Evolutionary conservation across 2,329 filamentous ascomycete species (phyloP).

Genomic region (Sporothrix dimorphospora): DNA sequence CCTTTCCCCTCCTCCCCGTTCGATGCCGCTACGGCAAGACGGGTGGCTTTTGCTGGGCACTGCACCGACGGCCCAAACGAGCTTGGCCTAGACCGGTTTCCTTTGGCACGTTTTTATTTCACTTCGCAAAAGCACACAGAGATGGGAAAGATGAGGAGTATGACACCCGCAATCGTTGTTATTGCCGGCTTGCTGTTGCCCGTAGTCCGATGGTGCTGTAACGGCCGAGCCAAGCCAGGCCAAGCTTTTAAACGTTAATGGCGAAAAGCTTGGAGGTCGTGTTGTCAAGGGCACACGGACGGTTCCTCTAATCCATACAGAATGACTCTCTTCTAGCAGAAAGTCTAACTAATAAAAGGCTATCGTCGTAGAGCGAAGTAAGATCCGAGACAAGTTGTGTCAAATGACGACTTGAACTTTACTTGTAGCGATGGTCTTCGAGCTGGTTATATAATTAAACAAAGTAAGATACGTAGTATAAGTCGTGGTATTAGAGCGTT

Average conservation of each 20-base stretch:
- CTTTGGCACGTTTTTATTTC: background rate
- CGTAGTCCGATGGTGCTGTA: background rate
- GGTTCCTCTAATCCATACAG: background rate
- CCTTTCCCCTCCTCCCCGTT: background rate
- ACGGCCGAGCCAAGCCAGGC: background rate
- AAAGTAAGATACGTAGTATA: too few relatives aligned
- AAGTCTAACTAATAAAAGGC: too few relatives aligned
- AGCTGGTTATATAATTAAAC: too few relatives aligned
- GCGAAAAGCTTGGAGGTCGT: background rate
- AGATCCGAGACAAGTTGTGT: too few relatives aligned
- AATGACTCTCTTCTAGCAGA: too few relatives aligned
- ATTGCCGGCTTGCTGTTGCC: background rate
- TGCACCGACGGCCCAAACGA: constrained; percentile 21
- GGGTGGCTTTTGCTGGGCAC: constrained; percentile 6
- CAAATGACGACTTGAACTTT: too few relatives aligned
- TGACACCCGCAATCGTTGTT: background rate
- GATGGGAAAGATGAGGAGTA: background rate
- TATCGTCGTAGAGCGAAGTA: too few relatives aligned
- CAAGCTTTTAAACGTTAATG: background rate
- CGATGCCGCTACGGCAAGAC: background rate
- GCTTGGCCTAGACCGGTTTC: background rate
- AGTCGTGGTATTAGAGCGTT: too few relatives aligned
- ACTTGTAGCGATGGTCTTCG: too few relatives aligned
- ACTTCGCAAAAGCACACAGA: background rate
- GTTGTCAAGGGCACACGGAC: background rate